Conservation (phyloP, 768 basidiomycete species). For the Cubamyces lactineus region DNA sequence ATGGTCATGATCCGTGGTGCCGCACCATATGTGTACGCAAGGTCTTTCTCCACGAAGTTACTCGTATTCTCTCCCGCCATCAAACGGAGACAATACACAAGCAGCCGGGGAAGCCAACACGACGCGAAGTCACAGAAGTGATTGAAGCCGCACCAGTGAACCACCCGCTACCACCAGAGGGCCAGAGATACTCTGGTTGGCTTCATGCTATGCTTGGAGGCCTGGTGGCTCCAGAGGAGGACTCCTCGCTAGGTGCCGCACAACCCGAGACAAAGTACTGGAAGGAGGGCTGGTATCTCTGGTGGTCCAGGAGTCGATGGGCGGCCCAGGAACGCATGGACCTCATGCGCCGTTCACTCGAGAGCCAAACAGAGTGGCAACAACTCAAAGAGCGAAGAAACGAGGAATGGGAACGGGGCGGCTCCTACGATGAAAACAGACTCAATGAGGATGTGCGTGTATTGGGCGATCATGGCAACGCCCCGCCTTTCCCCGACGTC, state of each 20-base stretch:
- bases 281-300: conserved; percentile 79
- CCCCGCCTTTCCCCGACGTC: conserved; percentile 26
- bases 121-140: conserved; percentile 19
- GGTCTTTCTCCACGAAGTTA: conserved; percentile 41
- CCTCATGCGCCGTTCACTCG: conserved; percentile 61
- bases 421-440: neutral
- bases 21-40: conserved; percentile 42
- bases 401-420: conserved; percentile 52
- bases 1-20: conserved; percentile 39
- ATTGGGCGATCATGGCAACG: conserved; percentile 5
- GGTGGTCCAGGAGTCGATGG: conserved; percentile 58
- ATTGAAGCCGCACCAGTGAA: conserved; percentile 28
- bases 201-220: conserved; percentile 31
- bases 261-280: conserved; percentile 53
- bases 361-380: conserved; percentile 50
- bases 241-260: conserved; percentile 3
- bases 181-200: conserved; percentile 46
- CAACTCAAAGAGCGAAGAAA: conserved; percentile 47
- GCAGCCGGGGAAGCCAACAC: conserved; percentile 17
- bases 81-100: conserved; percentile 12
- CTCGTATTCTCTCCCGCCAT: conserved; percentile 28
- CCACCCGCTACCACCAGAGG: conserved; percentile 69
- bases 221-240: too few species aligned
- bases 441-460: conserved; percentile 6
- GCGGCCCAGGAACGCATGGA: conserved; percentile 58